Evolutionary conservation across 345 rosid genomes (phyloP).

Genomic region (Carallia brachiata): DNA sequence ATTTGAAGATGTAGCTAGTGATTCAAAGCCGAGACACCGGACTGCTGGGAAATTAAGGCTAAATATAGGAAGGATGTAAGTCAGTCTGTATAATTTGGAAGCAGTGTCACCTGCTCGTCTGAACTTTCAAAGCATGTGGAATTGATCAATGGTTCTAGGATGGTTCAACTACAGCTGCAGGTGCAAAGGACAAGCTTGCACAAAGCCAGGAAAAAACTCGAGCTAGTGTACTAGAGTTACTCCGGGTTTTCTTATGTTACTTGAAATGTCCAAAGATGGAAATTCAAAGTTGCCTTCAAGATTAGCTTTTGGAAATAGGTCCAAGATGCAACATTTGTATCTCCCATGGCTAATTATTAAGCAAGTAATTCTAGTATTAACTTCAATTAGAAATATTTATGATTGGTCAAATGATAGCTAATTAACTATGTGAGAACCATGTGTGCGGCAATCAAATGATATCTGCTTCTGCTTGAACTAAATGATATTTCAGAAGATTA

Average conservation of each 20-base stretch:
- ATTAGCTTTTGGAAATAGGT: neutral
- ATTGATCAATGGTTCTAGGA: constrained; percentile 49
- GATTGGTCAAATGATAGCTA: neutral
- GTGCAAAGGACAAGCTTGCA: constrained; percentile 69
- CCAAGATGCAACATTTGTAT: neutral
- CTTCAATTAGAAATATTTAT: neutral
- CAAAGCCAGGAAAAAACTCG: constrained; percentile 74
- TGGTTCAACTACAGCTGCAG: constrained; percentile 66
- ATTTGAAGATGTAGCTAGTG: constrained; percentile 61
- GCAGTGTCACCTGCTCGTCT: neutral
- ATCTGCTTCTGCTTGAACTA: neutral
- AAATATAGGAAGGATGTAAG: constrained; percentile 60
- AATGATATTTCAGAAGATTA: neutral
- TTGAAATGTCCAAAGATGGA: neutral
- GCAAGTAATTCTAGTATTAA: neutral
- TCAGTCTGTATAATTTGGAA: neutral
- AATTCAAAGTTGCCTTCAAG: neutral
- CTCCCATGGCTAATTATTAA: neutral
- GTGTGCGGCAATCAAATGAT: neutral
- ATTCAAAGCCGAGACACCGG: constrained; percentile 58
- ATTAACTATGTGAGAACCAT: neutral
- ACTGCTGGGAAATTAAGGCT: constrained; percentile 78
- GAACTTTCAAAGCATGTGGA: constrained; percentile 25
- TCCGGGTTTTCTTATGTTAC: constrained; percentile 4
- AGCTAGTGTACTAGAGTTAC: constrained; percentile 36